Percentiles rank a stretch among this genome's conserved stretches.
These are phyloP conservation scores for Colletotrichum falcatum DNA, from an alignment of 2,329 filamentous ascomycete genomes.

Conservation along the genomic window DNA sequence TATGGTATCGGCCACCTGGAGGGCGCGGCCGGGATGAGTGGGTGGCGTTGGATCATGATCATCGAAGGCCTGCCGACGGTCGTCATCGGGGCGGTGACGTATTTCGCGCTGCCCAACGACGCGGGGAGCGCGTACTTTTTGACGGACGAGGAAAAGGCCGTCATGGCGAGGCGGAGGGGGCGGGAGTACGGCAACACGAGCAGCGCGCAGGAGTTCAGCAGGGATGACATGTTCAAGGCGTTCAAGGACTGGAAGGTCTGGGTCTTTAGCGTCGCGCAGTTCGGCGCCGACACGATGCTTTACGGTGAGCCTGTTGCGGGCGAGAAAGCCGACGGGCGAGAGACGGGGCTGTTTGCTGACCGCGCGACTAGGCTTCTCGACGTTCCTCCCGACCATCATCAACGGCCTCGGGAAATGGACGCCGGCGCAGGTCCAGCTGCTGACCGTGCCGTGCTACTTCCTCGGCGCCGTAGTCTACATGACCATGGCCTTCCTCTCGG, in stretches of 20 bases:
- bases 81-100: conserved; percentile 62
- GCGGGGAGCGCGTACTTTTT: conserved; percentile 50
- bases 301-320: conserved; percentile 62
- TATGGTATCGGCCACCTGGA: conserved; percentile 81
- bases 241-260: conserved; percentile 83
- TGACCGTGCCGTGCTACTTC: conserved; percentile 74
- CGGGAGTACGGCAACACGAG: conserved; percentile 62
- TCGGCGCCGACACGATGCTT: conserved; percentile 80
- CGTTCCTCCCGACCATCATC: conserved; percentile 75
- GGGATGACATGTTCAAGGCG: conserved; percentile 73
- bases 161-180: conserved; percentile 45
- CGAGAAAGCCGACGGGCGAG: too few species aligned
- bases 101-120: conserved; percentile 66
- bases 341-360: not conserved
- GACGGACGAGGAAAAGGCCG: conserved; percentile 50
- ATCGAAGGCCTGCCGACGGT: conserved; percentile 62
- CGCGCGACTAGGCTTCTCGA: conserved; percentile 61
- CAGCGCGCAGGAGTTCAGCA: conserved; percentile 60
- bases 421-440: conserved; percentile 67
- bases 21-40: conserved; percentile 70
- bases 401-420: conserved; percentile 66
- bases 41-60: conserved; percentile 81
- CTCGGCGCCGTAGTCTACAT: conserved; percentile 78
- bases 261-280: conserved; percentile 76
- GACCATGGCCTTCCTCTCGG: conserved; percentile 73